Base-by-base conservation (phyloP, 768 basidiomycete species). In the Hortiboletus campestris region DNA sequence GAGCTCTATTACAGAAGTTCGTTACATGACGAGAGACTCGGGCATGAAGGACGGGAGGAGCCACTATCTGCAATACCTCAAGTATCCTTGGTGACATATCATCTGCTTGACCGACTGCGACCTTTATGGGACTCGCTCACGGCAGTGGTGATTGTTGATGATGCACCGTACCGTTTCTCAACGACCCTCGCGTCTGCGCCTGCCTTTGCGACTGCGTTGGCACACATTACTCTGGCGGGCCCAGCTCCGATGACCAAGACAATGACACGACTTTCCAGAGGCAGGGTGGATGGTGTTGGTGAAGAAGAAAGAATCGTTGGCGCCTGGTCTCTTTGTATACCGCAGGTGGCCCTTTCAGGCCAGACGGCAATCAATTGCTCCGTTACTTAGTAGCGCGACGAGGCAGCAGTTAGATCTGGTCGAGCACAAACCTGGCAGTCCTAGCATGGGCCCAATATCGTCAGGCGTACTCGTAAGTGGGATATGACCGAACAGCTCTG, bases 191-290 rank as follows among this genome's bases (percentile, higher is more conserved):
- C 73, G 46, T 76, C 70, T 16, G 72, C 34, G 8, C 81, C 79
- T 6, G 76, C 78, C 20, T 61, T 65, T 11, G 73, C 75, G 17
- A 83, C 72, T 29, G 75, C 80, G 46, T 85, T 84, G 25, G 81
- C 82, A 56, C 84, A 85, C 85, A 91, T 88, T 3, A 89, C 67
- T 3, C 89, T 82, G 7, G 78, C 74, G 2, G 79, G 80, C 49
- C 78, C 80, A 61, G 80, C 80, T 17, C 80, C 80, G 20, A 81
- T 66, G 51, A 81, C 59, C 55, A 81, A 67, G 31, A 81, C 79
- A 56, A 81, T 79, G 16, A 77, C 75, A 2, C 72, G 62, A 45
- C 42, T 71, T 58, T 72, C 61, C 12, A 44, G 42, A 49, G 60
- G 38, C 68, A 70, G 64, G 36, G 22, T 29, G 22, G 19, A 31